Conservation (phyloP, 768 basidiomycete species). For the Coprinopsis marcescibilis region DNA sequence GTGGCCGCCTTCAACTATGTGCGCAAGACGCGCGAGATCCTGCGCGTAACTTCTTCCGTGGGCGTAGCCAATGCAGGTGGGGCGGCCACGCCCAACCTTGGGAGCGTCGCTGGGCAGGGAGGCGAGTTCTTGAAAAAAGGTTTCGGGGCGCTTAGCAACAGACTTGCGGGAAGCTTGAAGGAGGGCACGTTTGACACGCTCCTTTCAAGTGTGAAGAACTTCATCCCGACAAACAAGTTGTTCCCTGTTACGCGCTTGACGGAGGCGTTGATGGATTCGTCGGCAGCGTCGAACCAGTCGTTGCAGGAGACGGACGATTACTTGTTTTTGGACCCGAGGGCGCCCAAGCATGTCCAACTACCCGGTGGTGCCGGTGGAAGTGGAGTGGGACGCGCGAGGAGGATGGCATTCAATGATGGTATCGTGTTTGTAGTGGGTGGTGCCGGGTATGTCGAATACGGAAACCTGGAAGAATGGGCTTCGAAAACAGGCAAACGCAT, state of each 20-base stretch:
- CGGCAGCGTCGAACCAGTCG: slow-evolving; percentile 89
- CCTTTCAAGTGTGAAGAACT: slow-evolving; percentile 96
- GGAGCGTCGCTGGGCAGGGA: slow-evolving; percentile 56
- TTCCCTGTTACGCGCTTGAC: slow-evolving; percentile 88
- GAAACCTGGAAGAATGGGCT: slow-evolving; percentile 94
- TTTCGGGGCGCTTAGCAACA: slow-evolving; percentile 87
- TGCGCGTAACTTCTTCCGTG: slow-evolving; percentile 78
- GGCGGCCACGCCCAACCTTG: slow-evolving; percentile 63
- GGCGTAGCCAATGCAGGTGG: slow-evolving; percentile 49
- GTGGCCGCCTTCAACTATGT: slow-evolving; percentile 87
- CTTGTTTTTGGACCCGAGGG: slow-evolving; percentile 87
- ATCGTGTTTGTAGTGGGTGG: slow-evolving; percentile 95
- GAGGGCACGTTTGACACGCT: slow-evolving; percentile 96
- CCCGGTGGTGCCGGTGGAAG: slow-evolving; percentile 51
- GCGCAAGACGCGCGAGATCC: slow-evolving; percentile 84
- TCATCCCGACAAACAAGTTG: slow-evolving; percentile 91
- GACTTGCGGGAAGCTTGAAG: slow-evolving; percentile 85
- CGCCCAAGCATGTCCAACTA: slow-evolving; percentile 51
- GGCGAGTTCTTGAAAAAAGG: slow-evolving; percentile 92
- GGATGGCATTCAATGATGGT: slow-evolving; percentile 82
- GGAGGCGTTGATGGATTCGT: slow-evolving; percentile 97
- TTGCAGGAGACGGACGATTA: slow-evolving; percentile 96
- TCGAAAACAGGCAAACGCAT: slow-evolving; percentile 74
- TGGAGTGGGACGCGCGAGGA: slow-evolving; percentile 31
- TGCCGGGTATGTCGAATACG: slow-evolving; percentile 95